phyloP scores from a whole-genome alignment of 2,329 filamentous ascomycete genomes.

The Dissoconium aciculare region DNA sequence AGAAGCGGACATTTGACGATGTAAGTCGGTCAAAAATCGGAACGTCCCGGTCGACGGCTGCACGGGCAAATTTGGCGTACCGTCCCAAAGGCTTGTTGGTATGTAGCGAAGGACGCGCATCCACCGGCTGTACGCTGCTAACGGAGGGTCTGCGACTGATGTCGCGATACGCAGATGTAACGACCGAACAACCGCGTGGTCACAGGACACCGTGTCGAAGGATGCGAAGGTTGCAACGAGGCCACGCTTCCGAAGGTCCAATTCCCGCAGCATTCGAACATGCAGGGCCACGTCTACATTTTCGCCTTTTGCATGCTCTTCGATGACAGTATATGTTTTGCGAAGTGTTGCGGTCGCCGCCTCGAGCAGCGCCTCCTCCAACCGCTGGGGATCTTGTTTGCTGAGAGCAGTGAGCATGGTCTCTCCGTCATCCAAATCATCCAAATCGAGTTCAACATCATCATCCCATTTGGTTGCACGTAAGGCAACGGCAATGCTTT shows the following conservation, averaged over 20 bases:
- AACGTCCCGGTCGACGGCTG: conserved; percentile 67
- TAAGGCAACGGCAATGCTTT: conserved; percentile 48
- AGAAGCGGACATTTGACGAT: conserved; percentile 49
- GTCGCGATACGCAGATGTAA: conserved; percentile 49
- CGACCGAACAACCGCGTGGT: conserved; percentile 41
- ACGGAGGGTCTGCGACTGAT: conserved; percentile 35
- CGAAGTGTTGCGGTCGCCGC: conserved; percentile 9
- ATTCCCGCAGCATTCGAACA: conserved; percentile 57
- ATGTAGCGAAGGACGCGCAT: too few relatives aligned
- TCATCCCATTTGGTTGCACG: conserved; percentile 60
- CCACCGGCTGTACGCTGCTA: conserved; percentile 23
- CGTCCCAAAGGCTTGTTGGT: conserved; percentile 91
- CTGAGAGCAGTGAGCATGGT: conserved; percentile 52
- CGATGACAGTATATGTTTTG: conserved; percentile 6
- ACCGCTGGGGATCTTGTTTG: conserved; percentile 51
- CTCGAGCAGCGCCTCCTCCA: conserved; percentile 27
- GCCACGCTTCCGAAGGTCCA: conserved; percentile 49
- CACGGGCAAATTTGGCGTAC: conserved; percentile 54
- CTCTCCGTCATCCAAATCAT: conserved; percentile 48
- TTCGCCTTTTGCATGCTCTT: neutral
- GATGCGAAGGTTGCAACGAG: conserved; percentile 8
- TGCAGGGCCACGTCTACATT: conserved; percentile 37
- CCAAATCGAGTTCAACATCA: conserved; percentile 53
- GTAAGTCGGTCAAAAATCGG: conserved; percentile 51
- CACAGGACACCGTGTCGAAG: conserved; percentile 3